These are phyloP conservation scores for Pleurotus cornucopiae DNA, from an alignment of 768 basidiomycete genomes.

Conservation along the genomic window DNA sequence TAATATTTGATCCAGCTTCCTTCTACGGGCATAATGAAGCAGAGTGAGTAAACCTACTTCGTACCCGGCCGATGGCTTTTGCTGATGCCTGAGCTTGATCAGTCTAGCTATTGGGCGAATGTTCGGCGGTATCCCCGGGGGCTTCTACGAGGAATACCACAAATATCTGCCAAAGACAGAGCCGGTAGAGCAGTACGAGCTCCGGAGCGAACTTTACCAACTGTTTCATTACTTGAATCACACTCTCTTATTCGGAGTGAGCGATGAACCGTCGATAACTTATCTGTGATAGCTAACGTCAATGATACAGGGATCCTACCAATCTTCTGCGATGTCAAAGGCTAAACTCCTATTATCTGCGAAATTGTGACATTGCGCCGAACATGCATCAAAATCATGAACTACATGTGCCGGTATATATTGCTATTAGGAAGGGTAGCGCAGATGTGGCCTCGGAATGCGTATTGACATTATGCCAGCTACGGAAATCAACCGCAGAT, in stretches of 20 bases:
- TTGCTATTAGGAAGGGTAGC: too few relatives aligned
- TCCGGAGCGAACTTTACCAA: slow-evolving; percentile 68
- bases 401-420: too few relatives aligned
- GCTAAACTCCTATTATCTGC: background rate
- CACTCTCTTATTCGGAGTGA: slow-evolving; percentile 72
- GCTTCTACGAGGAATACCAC: slow-evolving; percentile 68
- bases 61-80: background rate
- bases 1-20: slow-evolving; percentile 77
- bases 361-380: background rate
- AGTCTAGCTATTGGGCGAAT: slow-evolving; percentile 78
- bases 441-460: too few relatives aligned
- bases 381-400: too few relatives aligned
- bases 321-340: background rate
- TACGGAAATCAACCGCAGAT: too few relatives aligned
- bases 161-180: slow-evolving; percentile 56
- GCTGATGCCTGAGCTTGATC: background rate
- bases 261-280: slow-evolving; percentile 14
- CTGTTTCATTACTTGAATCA: slow-evolving; percentile 83
- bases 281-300: too few relatives aligned
- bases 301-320: background rate
- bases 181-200: slow-evolving; percentile 59
- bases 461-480: too few relatives aligned
- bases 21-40: slow-evolving; percentile 81
- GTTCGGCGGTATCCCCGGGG: slow-evolving; percentile 67
- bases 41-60: slow-evolving; percentile 45